Base-by-base conservation (phyloP, 768 basidiomycete species). In the Chiua virens region DNA sequence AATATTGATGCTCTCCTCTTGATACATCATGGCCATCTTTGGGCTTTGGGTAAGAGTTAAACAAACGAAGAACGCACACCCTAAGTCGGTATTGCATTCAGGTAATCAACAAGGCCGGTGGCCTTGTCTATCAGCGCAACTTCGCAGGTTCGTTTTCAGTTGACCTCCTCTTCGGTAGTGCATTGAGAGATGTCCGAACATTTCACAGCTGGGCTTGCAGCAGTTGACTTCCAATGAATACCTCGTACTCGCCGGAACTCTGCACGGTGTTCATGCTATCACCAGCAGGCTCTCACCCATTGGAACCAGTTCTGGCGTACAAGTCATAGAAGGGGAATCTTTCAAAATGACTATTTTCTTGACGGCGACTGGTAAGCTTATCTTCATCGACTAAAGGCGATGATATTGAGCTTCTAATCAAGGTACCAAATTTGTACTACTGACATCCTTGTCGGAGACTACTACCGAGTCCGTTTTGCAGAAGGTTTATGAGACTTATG, bases 261-360 rank as follows among this genome's bases (percentile, higher is more conserved):
- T 98, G 34, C 97, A 98, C 56, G 95, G 96, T 45, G 96, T 99
- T 25, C 97, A 98, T 61, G 97, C 97, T n/a, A 98, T 98, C 60
- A 98, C 96, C 0, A 87, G 88, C 55, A 83, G 91, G 39, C 75
- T 99, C 40, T 92, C 90, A 5, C 96, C 97, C 3, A 82, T 79
- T 17, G 88, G 87, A 5, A 62, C 79, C 20, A 87, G 89, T 65
- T 94, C 93, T 15, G 93, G 93, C 17, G 89, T 87, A 8, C 89
- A 98, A 63, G 86, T 92, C n/a, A 95, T 98, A 57, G 96, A 98
- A 65, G 92, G 87, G 14, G 97, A 98, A 64, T 83, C 85, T 0
- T 97, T 98, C 79, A 98, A 96, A 70, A 86, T 98, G 76, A 89
- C 86, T 40, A 89, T 98, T 52, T 78, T 89, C 49, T 77, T 98